Base-by-base conservation (phyloP, 768 basidiomycete species). In the Gymnopilus junonius region DNA sequence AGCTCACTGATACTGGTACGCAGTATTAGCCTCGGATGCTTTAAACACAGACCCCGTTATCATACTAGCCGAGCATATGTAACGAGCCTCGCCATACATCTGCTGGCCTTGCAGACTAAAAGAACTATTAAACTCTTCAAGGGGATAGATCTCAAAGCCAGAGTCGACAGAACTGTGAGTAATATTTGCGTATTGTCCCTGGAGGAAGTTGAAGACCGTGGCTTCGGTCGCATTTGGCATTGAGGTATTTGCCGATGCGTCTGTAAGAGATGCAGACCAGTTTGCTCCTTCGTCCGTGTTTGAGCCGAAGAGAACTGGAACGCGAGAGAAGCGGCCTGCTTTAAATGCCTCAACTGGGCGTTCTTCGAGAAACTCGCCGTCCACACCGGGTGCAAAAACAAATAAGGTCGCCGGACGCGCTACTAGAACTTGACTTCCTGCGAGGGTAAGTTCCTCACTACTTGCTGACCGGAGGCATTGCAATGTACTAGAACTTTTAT, bases 41-140 rank as follows among this genome's bases (percentile, higher is more conserved):
- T 56, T 68, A 50, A 55, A 59, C n/a, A 59, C 70, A 51, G 72
- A 70, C 10, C 73, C 74, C 0, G 76, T 66, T 48, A 82, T 75
- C 70, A 81, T 66, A 12, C 67, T 66, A 14, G 80, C 79, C 8
- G 76, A 76, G 61, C 81, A 82, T n/a, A 82, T 80, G 54, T 79
- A 81, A 53, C 81, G 66, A 56, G 73, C 73, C 59, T 82, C 81
- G 29, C 81, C 81, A 62, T 81, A 82, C 78, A 82, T 81, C 63
- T 80, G 78, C 53, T 80, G 78, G 8, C 75, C 79, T 62, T 80
- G 79, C 8, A 78, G 69, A 57, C 77, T 77, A 34, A 79, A 73
- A 7, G 76, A 78, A 11, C 63, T 68, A 34, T 70, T 63, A 66
- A 72, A 82, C 42, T 73, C 71, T 5, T 64, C 57, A 21, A 80